Evolutionary conservation across 805 yeast species (phyloP).

Genomic region (Kluyveromyces nonfermentans): DNA sequence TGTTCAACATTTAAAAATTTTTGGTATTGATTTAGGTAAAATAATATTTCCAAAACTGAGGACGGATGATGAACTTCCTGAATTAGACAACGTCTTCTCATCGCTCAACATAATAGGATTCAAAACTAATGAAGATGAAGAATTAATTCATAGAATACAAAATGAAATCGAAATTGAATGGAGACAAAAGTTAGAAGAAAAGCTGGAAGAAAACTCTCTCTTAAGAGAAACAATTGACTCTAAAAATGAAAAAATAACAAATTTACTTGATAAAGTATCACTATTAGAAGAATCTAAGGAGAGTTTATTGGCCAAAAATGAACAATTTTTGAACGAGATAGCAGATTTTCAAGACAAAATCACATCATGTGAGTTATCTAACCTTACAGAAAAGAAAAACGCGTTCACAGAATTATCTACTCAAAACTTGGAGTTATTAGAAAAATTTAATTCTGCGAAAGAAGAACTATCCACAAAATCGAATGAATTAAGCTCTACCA

Average conservation of each 20-base stretch:
- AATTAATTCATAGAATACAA: constrained; percentile 3
- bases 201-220: constrained; percentile 3
- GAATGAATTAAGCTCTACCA: not conserved
- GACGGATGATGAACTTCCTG: not conserved
- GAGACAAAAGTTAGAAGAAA: constrained; percentile 8
- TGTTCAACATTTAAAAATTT: constrained; percentile 3
- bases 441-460: constrained; percentile 2
- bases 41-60: constrained; percentile 7
- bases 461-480: not conserved
- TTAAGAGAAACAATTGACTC: constrained; percentile 2
- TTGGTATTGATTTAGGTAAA: constrained; percentile 11
- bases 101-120: constrained; percentile 8
- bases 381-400: not conserved
- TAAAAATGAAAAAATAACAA: constrained; percentile 1
- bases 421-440: not conserved
- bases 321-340: not conserved
- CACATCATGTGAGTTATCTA: not conserved
- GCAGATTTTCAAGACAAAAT: not conserved
- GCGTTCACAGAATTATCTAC: not conserved
- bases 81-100: not conserved
- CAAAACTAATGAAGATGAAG: constrained; percentile 8
- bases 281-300: constrained; percentile 4
- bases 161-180: constrained; percentile 11
- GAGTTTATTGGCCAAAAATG: not conserved
- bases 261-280: constrained; percentile 3